phyloP scores from a whole-genome alignment of 805 yeast genomes.

The Starmerella sp. region DNA sequence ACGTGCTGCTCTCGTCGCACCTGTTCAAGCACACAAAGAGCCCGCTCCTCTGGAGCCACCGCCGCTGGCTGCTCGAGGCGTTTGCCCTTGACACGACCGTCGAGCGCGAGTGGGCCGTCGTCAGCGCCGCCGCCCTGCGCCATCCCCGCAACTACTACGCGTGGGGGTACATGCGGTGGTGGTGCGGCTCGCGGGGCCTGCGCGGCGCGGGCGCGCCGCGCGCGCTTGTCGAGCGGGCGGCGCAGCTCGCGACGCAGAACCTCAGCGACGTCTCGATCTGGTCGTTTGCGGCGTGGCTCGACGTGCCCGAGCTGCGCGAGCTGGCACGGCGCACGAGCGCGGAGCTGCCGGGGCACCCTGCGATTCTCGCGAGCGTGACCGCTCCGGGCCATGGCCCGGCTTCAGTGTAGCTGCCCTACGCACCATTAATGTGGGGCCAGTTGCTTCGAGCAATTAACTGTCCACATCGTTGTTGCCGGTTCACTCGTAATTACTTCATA shows the following conservation, averaged over 20 bases:
- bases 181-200: background rate
- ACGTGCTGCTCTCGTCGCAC: constrained; percentile 27
- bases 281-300: constrained; percentile 24
- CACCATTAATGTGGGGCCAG: no score
- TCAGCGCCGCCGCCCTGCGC: constrained; percentile 30
- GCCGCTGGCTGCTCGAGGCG: constrained; percentile 25
- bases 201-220: background rate
- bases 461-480: no score
- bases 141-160: constrained; percentile 44
- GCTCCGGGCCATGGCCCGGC: no score
- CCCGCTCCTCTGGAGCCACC: constrained; percentile 33
- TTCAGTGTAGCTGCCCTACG: background rate
- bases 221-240: constrained; percentile 13
- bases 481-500: no score
- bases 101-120: constrained; percentile 23
- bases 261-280: constrained; percentile 29
- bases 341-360: constrained; percentile 16
- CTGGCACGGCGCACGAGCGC: constrained; percentile 8
- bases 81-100: background rate
- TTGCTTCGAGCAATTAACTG: no score
- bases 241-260: constrained; percentile 18
- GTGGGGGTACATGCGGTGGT: constrained; percentile 28
- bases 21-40: constrained; percentile 31
- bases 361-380: constrained; percentile 11
- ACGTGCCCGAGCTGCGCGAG: background rate